phyloP scores from a whole-genome alignment of 108 stramenopile species.

The Craspedostauros australis region DNA sequence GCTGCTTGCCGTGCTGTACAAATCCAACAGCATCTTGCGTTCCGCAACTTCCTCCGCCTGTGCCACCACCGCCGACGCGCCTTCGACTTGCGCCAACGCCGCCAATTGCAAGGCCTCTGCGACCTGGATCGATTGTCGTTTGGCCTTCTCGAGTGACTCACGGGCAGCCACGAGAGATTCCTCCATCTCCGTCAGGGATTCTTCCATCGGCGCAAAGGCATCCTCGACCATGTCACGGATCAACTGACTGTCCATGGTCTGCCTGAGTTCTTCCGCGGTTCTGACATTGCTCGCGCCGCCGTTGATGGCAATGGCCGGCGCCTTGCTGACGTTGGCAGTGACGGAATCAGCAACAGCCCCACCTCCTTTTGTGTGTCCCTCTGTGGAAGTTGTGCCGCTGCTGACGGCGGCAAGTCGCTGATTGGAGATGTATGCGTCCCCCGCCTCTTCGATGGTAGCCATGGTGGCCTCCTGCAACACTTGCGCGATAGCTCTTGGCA shows the following conservation, averaged over 20 bases:
- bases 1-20: conserved; percentile 15
- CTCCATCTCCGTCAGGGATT: conserved; percentile 36
- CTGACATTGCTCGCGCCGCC: too few relatives aligned
- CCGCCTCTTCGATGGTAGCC: conserved; percentile 34
- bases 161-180: conserved; percentile 15
- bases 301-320: too few relatives aligned
- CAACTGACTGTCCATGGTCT: not conserved
- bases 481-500: conserved; percentile 34
- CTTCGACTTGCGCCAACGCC: conserved; percentile 29
- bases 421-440: conserved; percentile 21
- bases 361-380: not conserved
- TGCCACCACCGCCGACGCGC: conserved; percentile 15
- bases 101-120: conserved; percentile 36
- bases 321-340: not conserved
- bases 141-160: conserved; percentile 23
- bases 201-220: conserved; percentile 48
- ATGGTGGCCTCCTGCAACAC: conserved; percentile 39
- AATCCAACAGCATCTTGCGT: conserved; percentile 12
- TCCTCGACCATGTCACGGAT: conserved; percentile 23
- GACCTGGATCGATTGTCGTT: conserved; percentile 19
- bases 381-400: not conserved
- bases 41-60: conserved; percentile 20
- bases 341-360: not conserved
- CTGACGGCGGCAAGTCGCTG: conserved; percentile 2
- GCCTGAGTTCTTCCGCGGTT: too few relatives aligned